Evolutionary conservation across 2,329 filamentous ascomycete genomes (phyloP).

Genomic region (Aspergillus transmontanensis): DNA sequence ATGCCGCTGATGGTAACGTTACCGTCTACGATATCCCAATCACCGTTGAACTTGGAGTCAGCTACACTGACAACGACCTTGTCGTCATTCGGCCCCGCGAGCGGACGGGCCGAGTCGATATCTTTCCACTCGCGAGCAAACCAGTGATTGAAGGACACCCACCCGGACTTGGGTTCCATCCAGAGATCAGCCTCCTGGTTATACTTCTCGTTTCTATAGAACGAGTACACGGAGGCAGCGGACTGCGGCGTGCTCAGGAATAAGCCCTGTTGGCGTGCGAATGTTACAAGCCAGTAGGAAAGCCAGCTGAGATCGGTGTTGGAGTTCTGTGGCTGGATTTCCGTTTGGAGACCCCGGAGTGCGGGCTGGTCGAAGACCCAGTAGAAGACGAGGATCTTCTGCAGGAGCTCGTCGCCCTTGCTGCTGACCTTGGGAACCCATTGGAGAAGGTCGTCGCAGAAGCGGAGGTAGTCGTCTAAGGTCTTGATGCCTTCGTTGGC

Average conservation of each 20-base stretch:
- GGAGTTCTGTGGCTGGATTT: slow-evolving; percentile 1
- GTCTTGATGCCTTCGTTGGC: not conserved
- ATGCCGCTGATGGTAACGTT: not conserved
- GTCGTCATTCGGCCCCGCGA: not conserved
- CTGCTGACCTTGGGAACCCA: slow-evolving; percentile 14
- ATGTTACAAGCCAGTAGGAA: slow-evolving; percentile 16
- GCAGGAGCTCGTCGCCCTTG: slow-evolving; percentile 11
- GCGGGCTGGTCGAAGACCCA: slow-evolving; percentile 16
- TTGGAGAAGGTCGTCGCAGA: slow-evolving; percentile 6
- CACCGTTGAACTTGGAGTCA: slow-evolving; percentile 8
- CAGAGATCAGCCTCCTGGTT: slow-evolving; percentile 3
- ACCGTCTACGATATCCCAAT: not conserved
- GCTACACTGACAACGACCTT: slow-evolving; percentile 9
- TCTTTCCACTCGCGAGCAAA: slow-evolving; percentile 11
- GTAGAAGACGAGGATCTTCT: slow-evolving; percentile 13
- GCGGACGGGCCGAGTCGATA: slow-evolving; percentile 4
- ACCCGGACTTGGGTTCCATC: slow-evolving; percentile 8
- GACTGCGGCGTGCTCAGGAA: slow-evolving; percentile 16
- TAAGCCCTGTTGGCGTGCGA: slow-evolving; percentile 6
- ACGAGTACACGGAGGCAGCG: slow-evolving; percentile 6
- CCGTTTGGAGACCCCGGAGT: slow-evolving; percentile 10
- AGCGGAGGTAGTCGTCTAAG: slow-evolving; percentile 12
- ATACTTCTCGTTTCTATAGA: slow-evolving; percentile 10
- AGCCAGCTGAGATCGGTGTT: slow-evolving; percentile 12
- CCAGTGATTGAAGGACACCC: slow-evolving; percentile 19